Conservation (phyloP, 768 basidiomycete species). For the Chalciporus piperatus region DNA sequence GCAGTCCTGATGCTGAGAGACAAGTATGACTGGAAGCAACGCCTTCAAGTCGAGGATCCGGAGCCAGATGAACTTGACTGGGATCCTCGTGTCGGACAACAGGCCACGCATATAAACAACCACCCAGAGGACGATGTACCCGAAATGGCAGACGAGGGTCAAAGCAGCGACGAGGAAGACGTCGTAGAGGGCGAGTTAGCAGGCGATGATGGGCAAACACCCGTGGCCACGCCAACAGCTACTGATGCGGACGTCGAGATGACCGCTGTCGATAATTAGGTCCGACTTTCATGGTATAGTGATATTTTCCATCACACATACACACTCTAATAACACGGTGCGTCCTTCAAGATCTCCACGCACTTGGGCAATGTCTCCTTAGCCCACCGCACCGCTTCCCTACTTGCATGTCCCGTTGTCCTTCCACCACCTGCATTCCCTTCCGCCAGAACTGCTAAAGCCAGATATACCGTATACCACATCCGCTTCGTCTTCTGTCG, state of each 20-base stretch:
- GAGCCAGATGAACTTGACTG: slow-evolving; percentile 77
- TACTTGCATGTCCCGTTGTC: slow-evolving; percentile 16
- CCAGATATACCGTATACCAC: slow-evolving; percentile 73
- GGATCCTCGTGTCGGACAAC: slow-evolving; percentile 49
- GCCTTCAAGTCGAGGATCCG: slow-evolving; percentile 76
- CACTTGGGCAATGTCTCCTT: slow-evolving; percentile 37
- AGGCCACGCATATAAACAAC: slow-evolving; percentile 6
- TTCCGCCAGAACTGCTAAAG: slow-evolving; percentile 48
- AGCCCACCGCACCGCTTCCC: slow-evolving; percentile 40
- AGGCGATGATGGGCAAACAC: slow-evolving; percentile 29
- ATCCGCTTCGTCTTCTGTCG: slow-evolving; percentile 73
- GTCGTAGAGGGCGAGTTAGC: slow-evolving; percentile 35
- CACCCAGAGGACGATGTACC: slow-evolving; percentile 11
- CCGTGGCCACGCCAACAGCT: slow-evolving; percentile 12
- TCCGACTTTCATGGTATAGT: slow-evolving; percentile 1
- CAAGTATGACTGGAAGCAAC: slow-evolving; percentile 78
- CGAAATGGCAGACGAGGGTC: slow-evolving; percentile 30
- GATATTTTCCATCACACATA: not conserved
- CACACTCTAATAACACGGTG: slow-evolving; percentile 27
- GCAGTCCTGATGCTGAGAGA: slow-evolving; percentile 78
- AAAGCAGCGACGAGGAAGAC: slow-evolving; percentile 39
- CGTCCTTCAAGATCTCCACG: slow-evolving; percentile 44
- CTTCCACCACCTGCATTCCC: slow-evolving; percentile 28
- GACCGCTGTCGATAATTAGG: slow-evolving; percentile 7
- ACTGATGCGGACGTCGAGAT: slow-evolving; percentile 23